Evolutionary conservation across 176 grass and related monocot species (phyloP).

Genomic region (Pontederia crassipes): DNA sequence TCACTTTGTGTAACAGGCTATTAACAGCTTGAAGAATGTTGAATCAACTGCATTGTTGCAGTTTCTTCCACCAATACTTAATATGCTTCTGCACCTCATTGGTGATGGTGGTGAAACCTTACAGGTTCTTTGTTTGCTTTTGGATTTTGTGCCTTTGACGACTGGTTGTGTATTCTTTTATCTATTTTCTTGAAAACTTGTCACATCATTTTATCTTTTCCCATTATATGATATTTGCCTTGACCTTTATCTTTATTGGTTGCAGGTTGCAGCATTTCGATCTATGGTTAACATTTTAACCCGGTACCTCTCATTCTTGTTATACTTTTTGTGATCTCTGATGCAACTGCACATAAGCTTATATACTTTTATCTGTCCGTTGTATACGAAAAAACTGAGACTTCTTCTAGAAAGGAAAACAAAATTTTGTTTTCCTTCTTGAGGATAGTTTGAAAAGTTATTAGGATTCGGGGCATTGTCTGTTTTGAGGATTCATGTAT

Average conservation of each 20-base stretch:
- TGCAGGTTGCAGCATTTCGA: constrained; percentile 94
- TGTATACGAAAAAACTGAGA: too few species aligned
- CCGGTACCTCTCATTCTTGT: constrained; percentile 29
- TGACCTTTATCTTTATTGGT: constrained; percentile 8
- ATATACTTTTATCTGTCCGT: constrained; percentile 12
- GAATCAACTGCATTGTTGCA: constrained; percentile 82
- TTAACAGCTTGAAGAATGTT: constrained; percentile 99
- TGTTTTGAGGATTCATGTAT: too few species aligned
- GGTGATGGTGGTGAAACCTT: constrained; percentile 99
- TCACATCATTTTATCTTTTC: constrained; percentile 1
- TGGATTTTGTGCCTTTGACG: too few species aligned
- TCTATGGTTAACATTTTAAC: constrained; percentile 99
- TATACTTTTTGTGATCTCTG: constrained; percentile 20
- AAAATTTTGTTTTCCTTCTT: too few species aligned
- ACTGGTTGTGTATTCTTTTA: constrained; percentile 4
- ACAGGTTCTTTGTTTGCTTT: constrained; percentile 53
- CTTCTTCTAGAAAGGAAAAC: too few species aligned
- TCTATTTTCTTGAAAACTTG: constrained; percentile 9
- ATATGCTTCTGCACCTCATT: constrained; percentile 98
- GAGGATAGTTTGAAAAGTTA: too few species aligned
- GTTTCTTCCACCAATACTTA: constrained; percentile 95
- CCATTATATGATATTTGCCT: constrained; percentile 1
- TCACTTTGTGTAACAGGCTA: constrained; percentile 38
- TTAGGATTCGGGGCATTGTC: too few species aligned
- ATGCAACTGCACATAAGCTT: constrained; percentile 15